Base-by-base conservation (phyloP, 208 protist species). In the Trypanosoma theileri region DNA sequence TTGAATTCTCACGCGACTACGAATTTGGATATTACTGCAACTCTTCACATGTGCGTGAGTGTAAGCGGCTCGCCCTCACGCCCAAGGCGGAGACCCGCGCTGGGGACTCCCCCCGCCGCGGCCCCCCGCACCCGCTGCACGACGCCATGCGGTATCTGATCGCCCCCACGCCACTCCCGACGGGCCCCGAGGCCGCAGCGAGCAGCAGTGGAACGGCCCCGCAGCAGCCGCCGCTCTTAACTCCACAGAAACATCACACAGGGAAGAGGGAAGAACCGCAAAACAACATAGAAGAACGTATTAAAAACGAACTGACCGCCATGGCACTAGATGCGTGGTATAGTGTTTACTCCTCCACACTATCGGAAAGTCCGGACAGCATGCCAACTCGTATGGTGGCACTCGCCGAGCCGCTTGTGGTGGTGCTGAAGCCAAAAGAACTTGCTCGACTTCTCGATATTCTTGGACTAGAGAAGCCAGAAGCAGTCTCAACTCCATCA, bases 251-350 rank as follows among this genome's bases (percentile, higher is more conserved):
- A 19, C 1, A 35, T 6, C 6, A 1, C 28, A 6, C 28, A 1
- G 28, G 28, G 28, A 35, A 35, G 28, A 35, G 28, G 28, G 28
- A 35, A 8, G 28, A 6, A 35, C 28, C 46, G 22, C 8, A 55
- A 0, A 67, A 73, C 26, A 53, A 58, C 16, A 10, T 55, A 13
- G 66, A 61, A 13, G 69, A 79, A 16, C 62, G 77, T 40, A 85
- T 91, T 45, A 64, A 79, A 52, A 77, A 73, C 44, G 89, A 93
- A 74, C 81, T 95, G 16, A 69, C 77, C 14, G 86, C 86, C 0
- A 71, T 92, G 59, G 86, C 89, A 19, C 88, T 95, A 76, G 89
- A 95, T 56, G 82, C 86, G 67, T 95, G 89, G 86, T 92, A 95
- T 71, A 81, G 64, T 19, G 81, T 88, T 4, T 95, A 95, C 79